These are phyloP conservation scores for Neofusicoccum sp. DNA, from an alignment of 2,329 filamentous ascomycete species.

Conservation along the genomic window DNA sequence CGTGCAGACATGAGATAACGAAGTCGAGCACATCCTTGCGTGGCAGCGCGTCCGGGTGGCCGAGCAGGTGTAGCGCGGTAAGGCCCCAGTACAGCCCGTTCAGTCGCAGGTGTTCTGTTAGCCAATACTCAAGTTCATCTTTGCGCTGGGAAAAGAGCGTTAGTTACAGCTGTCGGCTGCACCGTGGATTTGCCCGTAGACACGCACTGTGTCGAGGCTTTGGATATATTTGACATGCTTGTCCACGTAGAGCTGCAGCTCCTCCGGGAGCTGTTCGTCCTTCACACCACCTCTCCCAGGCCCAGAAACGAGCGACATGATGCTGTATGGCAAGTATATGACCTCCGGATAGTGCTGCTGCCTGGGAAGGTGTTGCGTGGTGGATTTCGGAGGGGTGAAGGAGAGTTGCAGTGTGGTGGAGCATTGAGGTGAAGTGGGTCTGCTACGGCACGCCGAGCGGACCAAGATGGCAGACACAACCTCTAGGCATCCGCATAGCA, in stretches of 20 bases:
- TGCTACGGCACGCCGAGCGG: not conserved
- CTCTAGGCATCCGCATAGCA: not conserved
- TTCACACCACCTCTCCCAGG: slow-evolving; percentile 53
- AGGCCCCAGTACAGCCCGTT: slow-evolving; percentile 98
- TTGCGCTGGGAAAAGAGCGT: slow-evolving; percentile 58
- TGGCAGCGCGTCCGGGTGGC: slow-evolving; percentile 76
- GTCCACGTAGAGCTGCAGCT: slow-evolving; percentile 54
- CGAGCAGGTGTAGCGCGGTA: slow-evolving; percentile 80
- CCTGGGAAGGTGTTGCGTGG: not conserved
- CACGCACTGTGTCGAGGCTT: slow-evolving; percentile 76
- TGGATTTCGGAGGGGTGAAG: not conserved
- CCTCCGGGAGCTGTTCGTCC: slow-evolving; percentile 39
- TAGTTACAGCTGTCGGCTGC: slow-evolving; percentile 18
- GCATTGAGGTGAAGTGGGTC: slow-evolving; percentile 1
- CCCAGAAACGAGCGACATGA: slow-evolving; percentile 61
- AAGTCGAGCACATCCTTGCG: slow-evolving; percentile 81
- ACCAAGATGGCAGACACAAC: not conserved
- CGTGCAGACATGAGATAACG: slow-evolving; percentile 90
- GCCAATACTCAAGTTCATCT: slow-evolving; percentile 96
- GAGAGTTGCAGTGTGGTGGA: not conserved
- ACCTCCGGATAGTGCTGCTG: not conserved
- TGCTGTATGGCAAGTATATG: not conserved
- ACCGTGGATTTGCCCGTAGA: slow-evolving; percentile 13
- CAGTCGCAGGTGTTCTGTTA: slow-evolving; percentile 92
- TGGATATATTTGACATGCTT: slow-evolving; percentile 91